These are phyloP conservation scores for Alternaria sp. DNA, from an alignment of 2,329 filamentous ascomycete species.

Conservation along the genomic window DNA sequence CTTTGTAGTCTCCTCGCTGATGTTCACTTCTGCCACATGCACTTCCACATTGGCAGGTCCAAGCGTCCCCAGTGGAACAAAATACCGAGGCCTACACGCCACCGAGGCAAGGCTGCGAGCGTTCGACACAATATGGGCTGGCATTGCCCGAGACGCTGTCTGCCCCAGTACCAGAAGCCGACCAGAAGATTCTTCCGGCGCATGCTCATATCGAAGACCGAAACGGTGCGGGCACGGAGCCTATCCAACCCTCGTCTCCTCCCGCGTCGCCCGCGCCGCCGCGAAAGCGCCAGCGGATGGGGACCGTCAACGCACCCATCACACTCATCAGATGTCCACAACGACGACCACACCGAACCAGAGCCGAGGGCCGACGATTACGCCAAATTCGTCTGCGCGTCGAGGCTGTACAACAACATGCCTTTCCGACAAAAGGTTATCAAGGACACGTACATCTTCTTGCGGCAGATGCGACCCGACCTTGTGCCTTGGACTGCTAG, in stretches of 20 bases:
- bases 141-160: not conserved
- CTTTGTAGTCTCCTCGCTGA: not conserved
- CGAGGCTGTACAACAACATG: not conserved
- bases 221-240: not conserved
- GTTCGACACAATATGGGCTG: not conserved
- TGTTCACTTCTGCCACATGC: not conserved
- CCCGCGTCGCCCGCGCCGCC: not conserved
- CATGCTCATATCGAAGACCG: not conserved
- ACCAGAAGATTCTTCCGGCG: not conserved
- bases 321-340: not conserved
- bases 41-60: not conserved
- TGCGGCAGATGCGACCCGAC: not conserved
- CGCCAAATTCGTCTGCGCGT: not conserved
- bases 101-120: not conserved
- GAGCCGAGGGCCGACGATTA: not conserved
- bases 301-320: not conserved
- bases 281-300: not conserved
- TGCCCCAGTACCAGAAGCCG: accelerated
- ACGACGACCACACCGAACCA: not conserved
- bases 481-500: not conserved
- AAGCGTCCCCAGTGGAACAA: not conserved
- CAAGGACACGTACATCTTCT: not conserved
- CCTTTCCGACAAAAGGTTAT: not conserved
- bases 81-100: not conserved
- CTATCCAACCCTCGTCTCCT: not conserved